Evolutionary conservation across 495 filamentous ascomycete species (phyloP), one percentile per base, ranked within the genome.

Genomic region (Aspergillus homomorphus): DNA sequence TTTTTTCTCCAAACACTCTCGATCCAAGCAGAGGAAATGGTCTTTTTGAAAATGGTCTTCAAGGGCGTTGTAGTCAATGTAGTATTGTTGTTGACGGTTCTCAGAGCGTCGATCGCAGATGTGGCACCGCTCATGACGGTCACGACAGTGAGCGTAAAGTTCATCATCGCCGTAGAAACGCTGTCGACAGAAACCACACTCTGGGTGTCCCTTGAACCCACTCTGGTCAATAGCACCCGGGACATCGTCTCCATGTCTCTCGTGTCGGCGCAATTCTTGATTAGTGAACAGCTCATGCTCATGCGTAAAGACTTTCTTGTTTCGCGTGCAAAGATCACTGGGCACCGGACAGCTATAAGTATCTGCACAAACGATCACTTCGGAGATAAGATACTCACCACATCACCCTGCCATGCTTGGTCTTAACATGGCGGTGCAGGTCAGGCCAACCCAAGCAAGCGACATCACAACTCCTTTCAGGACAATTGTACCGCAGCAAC

Each of bases 231-330:
- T 77, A 0, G 91, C 88, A 48, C 95, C 94, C 22, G 94, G 94
- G 48, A 88, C 86, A 65, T 97, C 89, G 64, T 99, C 95, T 43
- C 95, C 95, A 57, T 87, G 84, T 61, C 83, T 87, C 81, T 98
- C 92, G 67, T 99, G 94, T 61, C 85, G 90, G 51, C 85, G 84
- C 42, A 98, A 74, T 62, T 92, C 89, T 51, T 85, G 81, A n/a
- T 79, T 74, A 4, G 89, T 89, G 66, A 96, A 97, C n/a, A 99
- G 80, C 21, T 90, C 90, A 66, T 99, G 94, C 73, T 99, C 94
- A 70, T 98, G 95, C 0, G 94, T 96, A 62, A 99, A 99, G 41
- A 96, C 92, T 61, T 96, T 96, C 77, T 99, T 98, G 73, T 96
- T 89, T 41, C 90, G 75, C 1, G 91, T 93, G 71, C 94, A 99